phyloP scores from a whole-genome alignment of 2,329 filamentous ascomycete species.

The Cytospora mali region DNA sequence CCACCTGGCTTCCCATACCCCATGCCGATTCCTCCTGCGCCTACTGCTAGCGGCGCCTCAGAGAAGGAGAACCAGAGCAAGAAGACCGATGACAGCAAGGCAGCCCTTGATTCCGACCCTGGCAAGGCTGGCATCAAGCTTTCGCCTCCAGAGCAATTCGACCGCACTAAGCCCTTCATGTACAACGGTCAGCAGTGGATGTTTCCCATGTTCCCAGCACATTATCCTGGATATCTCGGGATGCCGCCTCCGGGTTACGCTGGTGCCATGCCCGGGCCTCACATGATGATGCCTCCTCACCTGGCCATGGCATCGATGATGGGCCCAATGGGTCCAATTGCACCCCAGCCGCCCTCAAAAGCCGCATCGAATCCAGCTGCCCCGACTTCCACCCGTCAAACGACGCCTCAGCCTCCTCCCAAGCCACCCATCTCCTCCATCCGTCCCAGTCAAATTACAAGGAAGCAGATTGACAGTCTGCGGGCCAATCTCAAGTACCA shows the following conservation, averaged over 20 bases:
- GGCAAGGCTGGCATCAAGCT: conserved; percentile 41
- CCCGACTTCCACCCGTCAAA: conserved; percentile 28
- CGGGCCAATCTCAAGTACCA: conserved; percentile 56
- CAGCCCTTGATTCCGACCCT: conserved; percentile 21
- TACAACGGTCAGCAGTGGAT: conserved; percentile 51
- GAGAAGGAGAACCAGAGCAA: conserved; percentile 34
- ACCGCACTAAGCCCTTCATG: conserved; percentile 48
- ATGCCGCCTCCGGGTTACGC: conserved; percentile 26
- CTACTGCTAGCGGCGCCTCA: conserved; percentile 15
- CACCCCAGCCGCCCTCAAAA: conserved; percentile 3
- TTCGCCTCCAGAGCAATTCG: conserved; percentile 49
- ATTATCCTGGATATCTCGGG: conserved; percentile 30
- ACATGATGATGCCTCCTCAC: conserved; percentile 33
- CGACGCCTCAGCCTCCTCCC: conserved; percentile 33
- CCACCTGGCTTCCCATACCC: conserved; percentile 33
- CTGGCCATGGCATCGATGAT: conserved; percentile 31
- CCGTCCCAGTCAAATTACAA: conserved; percentile 62
- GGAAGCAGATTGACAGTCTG: conserved; percentile 57
- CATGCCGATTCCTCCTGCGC: conserved; percentile 21
- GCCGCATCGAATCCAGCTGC: conserved; percentile 16
- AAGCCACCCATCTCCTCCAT: conserved; percentile 60
- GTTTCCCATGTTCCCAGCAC: conserved; percentile 37
- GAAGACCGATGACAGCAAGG: conserved; percentile 35
- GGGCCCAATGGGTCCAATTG: conserved; percentile 18
- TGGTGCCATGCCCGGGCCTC: conserved; percentile 27